Evolutionary conservation across 805 yeast genomes (phyloP), one percentile per base, ranked within the genome.

Genomic region (Yarrowia phangngaensis): DNA sequence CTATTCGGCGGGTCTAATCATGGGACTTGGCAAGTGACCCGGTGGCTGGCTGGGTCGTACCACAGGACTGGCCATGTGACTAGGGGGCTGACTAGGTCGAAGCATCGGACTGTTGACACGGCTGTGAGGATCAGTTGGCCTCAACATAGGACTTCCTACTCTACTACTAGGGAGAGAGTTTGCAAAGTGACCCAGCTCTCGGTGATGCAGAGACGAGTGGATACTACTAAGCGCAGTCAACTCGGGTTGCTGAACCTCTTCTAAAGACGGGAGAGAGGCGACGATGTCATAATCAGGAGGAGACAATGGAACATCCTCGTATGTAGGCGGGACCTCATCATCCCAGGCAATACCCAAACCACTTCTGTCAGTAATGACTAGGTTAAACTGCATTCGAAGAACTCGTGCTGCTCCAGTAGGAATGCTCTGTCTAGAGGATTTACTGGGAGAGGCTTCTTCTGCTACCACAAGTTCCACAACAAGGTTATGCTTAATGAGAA

Each of bases 291-390:
- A 90, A 2, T 79, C 78, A 1, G 98, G 98, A 0, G 98, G 98
- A 16, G 89, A 79, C 32, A 86, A 70, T 0, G 94, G 79, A 15
- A 92, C 88, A 56, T 87, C 90, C 48, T 79, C 86, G 60, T 92
- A 92, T 15, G 88, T 84, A 1, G 99, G 99, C 2, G 99, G 99
- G 13, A 94, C 97, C 65, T 92, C 98, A 61, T 90, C 97, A 65
- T 90, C 97, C 97, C 98, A 92, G 0, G 97, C 84, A 22, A 92
- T 86, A 4, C 98, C 98, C 31, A 92, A 71, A 0, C 99, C 99
- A 0, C 95, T 82, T 52, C 97, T 72, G 62, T 89, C 97, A 2
- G 95, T 84, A 16, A 92, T 66, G 3, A 71, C 70, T n/a, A 90
- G 59, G 55, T 83, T 82, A 67, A 92, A 90, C 64, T 89, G 96